Percentiles rank a stretch among this genome's conserved stretches.
phyloP scores from a whole-genome alignment of 495 filamentous ascomycete species.

The Chaetomidium leptoderma region DNA sequence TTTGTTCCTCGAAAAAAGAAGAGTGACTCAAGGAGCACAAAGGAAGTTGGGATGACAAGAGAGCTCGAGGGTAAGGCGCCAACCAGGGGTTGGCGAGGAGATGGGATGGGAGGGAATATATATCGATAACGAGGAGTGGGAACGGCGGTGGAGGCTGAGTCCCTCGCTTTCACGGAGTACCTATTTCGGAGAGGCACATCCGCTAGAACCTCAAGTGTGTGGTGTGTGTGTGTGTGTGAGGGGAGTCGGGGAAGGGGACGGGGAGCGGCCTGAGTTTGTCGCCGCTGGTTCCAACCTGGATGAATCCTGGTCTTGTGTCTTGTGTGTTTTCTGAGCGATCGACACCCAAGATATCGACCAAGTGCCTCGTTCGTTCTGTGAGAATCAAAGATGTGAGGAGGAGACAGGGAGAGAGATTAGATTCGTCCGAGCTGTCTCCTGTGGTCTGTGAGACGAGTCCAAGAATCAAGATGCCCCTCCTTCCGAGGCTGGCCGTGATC shows the following conservation, averaged over 20 bases:
- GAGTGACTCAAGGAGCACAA: slow-evolving; percentile 1
- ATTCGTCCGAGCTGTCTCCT: neutral
- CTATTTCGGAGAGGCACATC: slow-evolving; percentile 6
- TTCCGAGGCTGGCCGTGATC: slow-evolving; percentile 2
- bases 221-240: neutral
- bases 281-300: neutral
- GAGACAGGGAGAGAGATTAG: neutral
- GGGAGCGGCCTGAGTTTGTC: neutral
- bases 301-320: neutral
- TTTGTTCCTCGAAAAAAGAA: neutral
- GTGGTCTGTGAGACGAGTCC: neutral
- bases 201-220: neutral
- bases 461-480: neutral
- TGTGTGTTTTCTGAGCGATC: neutral
- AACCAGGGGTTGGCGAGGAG: neutral
- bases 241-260: neutral
- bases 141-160: slow-evolving; percentile 13
- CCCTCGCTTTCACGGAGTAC: slow-evolving; percentile 2
- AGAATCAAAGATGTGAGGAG: neutral
- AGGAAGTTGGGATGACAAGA: neutral
- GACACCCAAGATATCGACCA: neutral
- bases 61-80: neutral
- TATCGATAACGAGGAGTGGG: neutral
- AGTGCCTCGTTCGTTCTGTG: neutral
- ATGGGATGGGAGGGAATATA: neutral